A percentile compares a stretch with the other conserved stretches of the same genome.
These are phyloP conservation scores for Trichothecium roseum DNA, from an alignment of 2,329 filamentous ascomycete species.

Conservation along the genomic window DNA sequence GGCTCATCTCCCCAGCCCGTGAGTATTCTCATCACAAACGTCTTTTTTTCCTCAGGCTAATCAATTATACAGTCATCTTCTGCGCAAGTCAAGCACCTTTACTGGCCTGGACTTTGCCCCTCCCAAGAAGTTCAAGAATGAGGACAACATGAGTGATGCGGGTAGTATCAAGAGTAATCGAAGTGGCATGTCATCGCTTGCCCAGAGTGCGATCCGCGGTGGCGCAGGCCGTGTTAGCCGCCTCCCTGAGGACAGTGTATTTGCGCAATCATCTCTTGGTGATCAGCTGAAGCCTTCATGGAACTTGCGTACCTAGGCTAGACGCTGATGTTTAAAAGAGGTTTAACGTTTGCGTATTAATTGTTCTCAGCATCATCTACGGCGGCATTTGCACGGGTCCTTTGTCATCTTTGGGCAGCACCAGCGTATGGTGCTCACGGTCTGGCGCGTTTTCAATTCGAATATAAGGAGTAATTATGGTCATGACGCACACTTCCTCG, in stretches of 20 bases:
- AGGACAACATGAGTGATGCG: constrained; percentile 50
- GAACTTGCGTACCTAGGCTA: constrained; percentile 36
- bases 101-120: constrained; percentile 74
- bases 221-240: constrained; percentile 83
- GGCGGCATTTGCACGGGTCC: no score
- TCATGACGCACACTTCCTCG: no score
- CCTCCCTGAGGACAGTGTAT: constrained; percentile 72
- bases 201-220: constrained; percentile 62
- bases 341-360: no score
- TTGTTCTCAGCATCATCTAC: no score
- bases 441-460: no score
- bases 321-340: no score
- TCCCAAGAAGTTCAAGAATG: constrained; percentile 60
- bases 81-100: constrained; percentile 70
- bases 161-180: constrained; percentile 56
- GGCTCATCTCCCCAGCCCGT: constrained; percentile 77
- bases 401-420: no score
- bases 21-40: constrained; percentile 45
- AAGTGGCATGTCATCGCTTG: constrained; percentile 62
- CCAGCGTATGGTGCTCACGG: no score
- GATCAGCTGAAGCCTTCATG: constrained; percentile 50
- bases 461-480: no score
- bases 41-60: constrained; percentile 13
- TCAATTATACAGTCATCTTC: constrained; percentile 41
- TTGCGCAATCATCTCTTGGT: constrained; percentile 59